Base-by-base conservation (phyloP, 208 protist species). In the Leishmania tarentolae region DNA sequence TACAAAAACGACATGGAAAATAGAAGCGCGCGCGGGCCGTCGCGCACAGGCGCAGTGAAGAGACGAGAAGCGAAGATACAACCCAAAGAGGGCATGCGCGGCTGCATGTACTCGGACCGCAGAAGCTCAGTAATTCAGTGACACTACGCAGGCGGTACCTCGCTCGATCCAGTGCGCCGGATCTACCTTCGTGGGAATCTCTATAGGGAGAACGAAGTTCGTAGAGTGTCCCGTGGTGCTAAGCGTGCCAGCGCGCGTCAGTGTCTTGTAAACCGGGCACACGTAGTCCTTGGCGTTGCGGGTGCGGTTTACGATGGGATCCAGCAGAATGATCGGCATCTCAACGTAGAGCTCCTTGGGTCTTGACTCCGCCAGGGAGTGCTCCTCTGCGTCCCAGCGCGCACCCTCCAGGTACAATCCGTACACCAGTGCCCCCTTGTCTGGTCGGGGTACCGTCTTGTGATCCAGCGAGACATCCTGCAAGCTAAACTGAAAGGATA, bases 171-270 rank as follows among this genome's bases (percentile, higher is more conserved):
- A 99, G 89, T 99, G 97, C 46, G 81, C 75, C 28, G 97, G 89
- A 9, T 94, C 80, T 15, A 90, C 83, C 37, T 91, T 86, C 4
- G 97, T 98, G 15, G 98, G 98, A 46, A 99, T 93, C 68, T 98
- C 90, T 68, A 99, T 96, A 21, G 94, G 87, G 47, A 99, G 91
- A 46, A 99, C 96, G 89, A 99, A 99, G 94, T 99, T 99, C 40
- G 98, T 99, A 0, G 98, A 99, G 89, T 99, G 98, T 42, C 99
- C 99, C 3, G 99, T 99, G 9, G 99, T 99, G 77, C 96, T 98
- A 28, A 99, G 94, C 19, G 95, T 98, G 70, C 99, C 99, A 24
- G 96, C 95, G 56, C 99, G 91, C 40, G 94, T 93, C 24, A 97
- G 87, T 4, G 98, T 99, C 87, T 99, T 99, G 96, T 99, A 99